Percentiles rank a stretch among this genome's conserved stretches.
These are phyloP conservation scores for Daedaleopsis nitida DNA, from an alignment of 768 basidiomycete genomes.

Conservation along the genomic window DNA sequence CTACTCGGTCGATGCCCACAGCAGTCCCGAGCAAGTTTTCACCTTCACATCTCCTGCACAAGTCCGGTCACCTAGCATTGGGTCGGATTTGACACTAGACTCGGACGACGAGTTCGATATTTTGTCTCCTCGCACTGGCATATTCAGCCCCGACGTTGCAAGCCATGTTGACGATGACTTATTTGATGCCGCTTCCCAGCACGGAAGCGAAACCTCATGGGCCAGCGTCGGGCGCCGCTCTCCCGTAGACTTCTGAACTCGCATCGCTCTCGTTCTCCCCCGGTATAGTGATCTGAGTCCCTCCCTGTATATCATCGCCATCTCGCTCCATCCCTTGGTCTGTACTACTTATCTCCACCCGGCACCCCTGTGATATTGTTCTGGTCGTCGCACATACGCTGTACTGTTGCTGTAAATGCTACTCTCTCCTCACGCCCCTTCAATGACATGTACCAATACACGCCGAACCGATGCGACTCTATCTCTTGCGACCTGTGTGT, in stretches of 20 bases:
- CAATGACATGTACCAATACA: not conserved
- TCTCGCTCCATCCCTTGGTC: not conserved
- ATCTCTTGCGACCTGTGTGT: no score
- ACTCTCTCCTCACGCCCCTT: not conserved
- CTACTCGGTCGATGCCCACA: slow-evolving; percentile 18
- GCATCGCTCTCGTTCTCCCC: not conserved
- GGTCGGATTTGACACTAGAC: slow-evolving; percentile 18
- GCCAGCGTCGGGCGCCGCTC: slow-evolving; percentile 27
- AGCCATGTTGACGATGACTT: slow-evolving; percentile 10
- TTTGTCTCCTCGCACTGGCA: slow-evolving; percentile 27
- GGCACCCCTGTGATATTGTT: slow-evolving; percentile 7
- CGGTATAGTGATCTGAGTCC: not conserved
- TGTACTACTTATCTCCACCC: slow-evolving; percentile 4
- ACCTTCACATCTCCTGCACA: slow-evolving; percentile 10
- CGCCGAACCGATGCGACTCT: no score
- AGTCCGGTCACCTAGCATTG: slow-evolving; percentile 20
- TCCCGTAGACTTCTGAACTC: slow-evolving; percentile 20
- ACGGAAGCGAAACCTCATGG: slow-evolving; percentile 28
- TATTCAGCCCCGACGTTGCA: slow-evolving; percentile 25
- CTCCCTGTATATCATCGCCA: slow-evolving; percentile 6
- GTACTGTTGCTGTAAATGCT: slow-evolving; percentile 6
- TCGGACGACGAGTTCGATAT: slow-evolving; percentile 28
- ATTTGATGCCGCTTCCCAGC: slow-evolving; percentile 20
- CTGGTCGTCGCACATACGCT: not conserved
- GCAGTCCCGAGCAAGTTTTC: slow-evolving; percentile 7